A percentile compares a stretch with the other conserved stretches of the same genome.
Evolutionary conservation across 2,329 filamentous ascomycete genomes (phyloP).

Genomic region (Conoideocrella luteorostrata): DNA sequence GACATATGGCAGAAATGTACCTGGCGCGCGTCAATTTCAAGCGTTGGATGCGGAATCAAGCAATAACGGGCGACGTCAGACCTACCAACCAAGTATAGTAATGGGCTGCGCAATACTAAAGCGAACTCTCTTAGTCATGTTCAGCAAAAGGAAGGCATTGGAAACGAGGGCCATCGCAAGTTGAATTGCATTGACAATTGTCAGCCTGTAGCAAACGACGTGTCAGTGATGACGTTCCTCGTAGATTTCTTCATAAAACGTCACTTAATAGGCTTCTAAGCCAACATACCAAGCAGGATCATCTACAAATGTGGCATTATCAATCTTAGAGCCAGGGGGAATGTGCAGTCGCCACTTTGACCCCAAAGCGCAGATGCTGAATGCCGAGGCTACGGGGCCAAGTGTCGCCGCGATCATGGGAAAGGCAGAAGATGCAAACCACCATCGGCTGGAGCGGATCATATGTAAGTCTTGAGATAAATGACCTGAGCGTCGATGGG

Average conservation of each 20-base stretch:
- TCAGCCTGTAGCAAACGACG: slow-evolving; percentile 46
- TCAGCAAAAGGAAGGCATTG: slow-evolving; percentile 76
- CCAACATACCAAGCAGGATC: slow-evolving; percentile 65
- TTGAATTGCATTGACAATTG: slow-evolving; percentile 70
- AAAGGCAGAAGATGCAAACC: slow-evolving; percentile 59
- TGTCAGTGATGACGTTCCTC: too few species aligned
- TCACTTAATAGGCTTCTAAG: too few species aligned
- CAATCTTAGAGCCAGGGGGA: slow-evolving; percentile 37
- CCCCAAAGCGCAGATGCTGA: slow-evolving; percentile 81
- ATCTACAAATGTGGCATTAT: slow-evolving; percentile 43
- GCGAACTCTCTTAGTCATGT: slow-evolving; percentile 74
- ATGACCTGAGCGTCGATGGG: not conserved
- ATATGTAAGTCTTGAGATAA: not conserved
- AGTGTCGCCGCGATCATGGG: slow-evolving; percentile 78
- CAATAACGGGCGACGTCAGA: not conserved
- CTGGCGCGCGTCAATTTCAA: slow-evolving; percentile 16
- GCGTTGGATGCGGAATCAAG: too few species aligned
- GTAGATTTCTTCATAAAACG: too few species aligned
- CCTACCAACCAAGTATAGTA: slow-evolving; percentile 75
- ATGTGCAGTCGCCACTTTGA: slow-evolving; percentile 66
- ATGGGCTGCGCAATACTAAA: slow-evolving; percentile 78
- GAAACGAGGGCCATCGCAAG: slow-evolving; percentile 69
- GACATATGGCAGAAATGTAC: slow-evolving; percentile 56
- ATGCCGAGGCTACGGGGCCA: slow-evolving; percentile 79
- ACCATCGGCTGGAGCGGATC: slow-evolving; percentile 47